Evolutionary conservation across 495 filamentous ascomycete genomes (phyloP).

Genomic region (Xylaria nigripes): DNA sequence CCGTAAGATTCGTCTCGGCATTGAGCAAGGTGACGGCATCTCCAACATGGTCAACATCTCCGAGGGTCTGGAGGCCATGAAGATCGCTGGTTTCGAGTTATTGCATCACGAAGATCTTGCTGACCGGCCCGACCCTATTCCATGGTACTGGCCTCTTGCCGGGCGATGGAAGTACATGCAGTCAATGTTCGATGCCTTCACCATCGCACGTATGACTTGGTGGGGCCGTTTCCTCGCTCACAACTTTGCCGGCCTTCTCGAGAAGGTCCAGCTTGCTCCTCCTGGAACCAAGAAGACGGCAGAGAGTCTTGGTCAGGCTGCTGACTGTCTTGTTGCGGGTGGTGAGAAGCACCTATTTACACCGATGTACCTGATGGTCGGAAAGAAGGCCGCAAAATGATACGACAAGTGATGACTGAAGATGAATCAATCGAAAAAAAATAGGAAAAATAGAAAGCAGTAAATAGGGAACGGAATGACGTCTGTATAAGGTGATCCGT

Average conservation of each 20-base stretch:
- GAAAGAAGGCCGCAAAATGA: slow-evolving; percentile 64
- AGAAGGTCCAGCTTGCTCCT: slow-evolving; percentile 68
- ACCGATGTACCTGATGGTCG: slow-evolving; percentile 98
- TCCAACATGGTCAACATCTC: slow-evolving; percentile 94
- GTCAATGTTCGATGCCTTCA: slow-evolving; percentile 70
- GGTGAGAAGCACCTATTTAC: slow-evolving; percentile 92
- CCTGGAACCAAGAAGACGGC: slow-evolving; percentile 91
- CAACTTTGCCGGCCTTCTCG: slow-evolving; percentile 69
- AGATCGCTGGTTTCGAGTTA: slow-evolving; percentile 81
- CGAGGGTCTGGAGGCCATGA: slow-evolving; percentile 77
- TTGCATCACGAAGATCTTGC: slow-evolving; percentile 86
- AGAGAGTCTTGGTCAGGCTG: slow-evolving; percentile 73
- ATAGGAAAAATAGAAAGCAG: neutral
- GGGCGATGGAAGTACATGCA: slow-evolving; percentile 73
- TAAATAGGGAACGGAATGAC: neutral
- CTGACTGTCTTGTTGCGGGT: slow-evolving; percentile 82
- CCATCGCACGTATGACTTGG: slow-evolving; percentile 86
- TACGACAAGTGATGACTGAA: neutral
- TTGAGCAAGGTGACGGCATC: slow-evolving; percentile 95
- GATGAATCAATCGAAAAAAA: neutral
- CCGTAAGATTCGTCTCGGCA: slow-evolving; percentile 84
- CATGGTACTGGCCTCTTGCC: slow-evolving; percentile 94
- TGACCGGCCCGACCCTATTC: slow-evolving; percentile 63
- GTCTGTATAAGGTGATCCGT: neutral
- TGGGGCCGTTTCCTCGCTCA: slow-evolving; percentile 68